phyloP scores from a whole-genome alignment of 148 eudicot genomes.

The Rhododendron mucronatum region DNA sequence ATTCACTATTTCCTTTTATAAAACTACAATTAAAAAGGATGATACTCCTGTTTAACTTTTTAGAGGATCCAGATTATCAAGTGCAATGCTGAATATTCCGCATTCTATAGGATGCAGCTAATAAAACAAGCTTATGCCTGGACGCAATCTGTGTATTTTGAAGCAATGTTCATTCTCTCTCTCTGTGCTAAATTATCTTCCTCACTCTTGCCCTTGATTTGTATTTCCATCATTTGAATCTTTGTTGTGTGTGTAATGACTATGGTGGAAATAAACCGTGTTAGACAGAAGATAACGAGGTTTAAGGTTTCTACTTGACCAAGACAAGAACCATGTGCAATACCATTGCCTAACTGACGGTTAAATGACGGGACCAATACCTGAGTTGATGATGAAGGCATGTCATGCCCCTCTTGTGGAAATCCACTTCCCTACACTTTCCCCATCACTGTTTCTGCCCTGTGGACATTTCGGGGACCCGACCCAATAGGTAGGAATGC shows the following conservation, averaged over 20 bases:
- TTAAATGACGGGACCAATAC: too few relatives aligned
- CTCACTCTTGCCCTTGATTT: neutral
- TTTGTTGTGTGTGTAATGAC: neutral
- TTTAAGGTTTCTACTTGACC: too few relatives aligned
- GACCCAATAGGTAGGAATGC: too few relatives aligned
- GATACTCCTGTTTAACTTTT: neutral
- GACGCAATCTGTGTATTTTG: neutral
- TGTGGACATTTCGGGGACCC: too few relatives aligned
- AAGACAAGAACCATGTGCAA: too few relatives aligned
- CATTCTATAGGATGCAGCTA: neutral
- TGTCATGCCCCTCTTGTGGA: too few relatives aligned
- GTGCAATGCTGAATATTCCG: neutral
- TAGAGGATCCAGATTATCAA: neutral
- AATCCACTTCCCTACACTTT: too few relatives aligned
- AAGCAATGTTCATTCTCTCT: neutral
- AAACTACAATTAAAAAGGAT: neutral
- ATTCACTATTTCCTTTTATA: neutral
- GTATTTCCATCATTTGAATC: neutral
- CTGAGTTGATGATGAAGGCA: too few relatives aligned
- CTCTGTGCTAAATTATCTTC: neutral
- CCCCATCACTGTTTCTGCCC: too few relatives aligned
- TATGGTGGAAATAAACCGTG: too few relatives aligned
- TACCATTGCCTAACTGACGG: too few relatives aligned
- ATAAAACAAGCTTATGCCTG: neutral
- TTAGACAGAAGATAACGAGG: too few relatives aligned